Evolutionary conservation across 176 grass and related monocot genomes (phyloP).

Genomic region (Elymus sibiricus): DNA sequence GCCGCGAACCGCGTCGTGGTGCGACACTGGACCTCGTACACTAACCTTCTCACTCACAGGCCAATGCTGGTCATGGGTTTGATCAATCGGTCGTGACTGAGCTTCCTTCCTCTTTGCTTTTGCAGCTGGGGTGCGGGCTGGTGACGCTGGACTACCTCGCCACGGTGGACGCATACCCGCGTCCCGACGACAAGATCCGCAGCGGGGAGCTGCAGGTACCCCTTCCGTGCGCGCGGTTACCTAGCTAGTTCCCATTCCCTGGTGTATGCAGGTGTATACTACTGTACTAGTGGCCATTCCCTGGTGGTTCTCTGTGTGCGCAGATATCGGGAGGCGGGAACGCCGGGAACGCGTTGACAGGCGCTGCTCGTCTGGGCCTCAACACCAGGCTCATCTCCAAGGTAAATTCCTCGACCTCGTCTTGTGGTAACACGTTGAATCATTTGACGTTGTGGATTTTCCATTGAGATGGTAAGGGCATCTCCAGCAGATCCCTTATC

Average conservation of each 20-base stretch:
- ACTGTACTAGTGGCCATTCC: neutral
- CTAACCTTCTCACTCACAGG: neutral
- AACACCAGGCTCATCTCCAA: constrained; percentile 49
- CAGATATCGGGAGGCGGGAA: constrained; percentile 53
- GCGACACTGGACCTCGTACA: neutral
- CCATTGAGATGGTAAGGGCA: neutral
- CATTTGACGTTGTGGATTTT: neutral
- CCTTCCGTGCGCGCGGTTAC: too few species aligned
- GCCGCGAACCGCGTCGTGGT: constrained; percentile 22
- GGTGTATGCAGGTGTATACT: too few species aligned
- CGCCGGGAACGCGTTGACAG: constrained; percentile 45
- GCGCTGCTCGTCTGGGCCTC: constrained; percentile 42
- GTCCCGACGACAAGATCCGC: constrained; percentile 57
- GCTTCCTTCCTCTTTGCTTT: neutral
- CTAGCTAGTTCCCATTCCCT: neutral
- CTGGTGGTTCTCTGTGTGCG: neutral
- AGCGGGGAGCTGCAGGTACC: constrained; percentile 40
- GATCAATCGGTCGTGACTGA: neutral
- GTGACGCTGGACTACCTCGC: constrained; percentile 51
- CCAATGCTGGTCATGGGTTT: neutral
- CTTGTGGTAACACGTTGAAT: neutral
- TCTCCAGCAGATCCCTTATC: too few species aligned
- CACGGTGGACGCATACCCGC: constrained; percentile 44
- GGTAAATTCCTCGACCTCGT: neutral
- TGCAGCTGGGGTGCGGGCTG: constrained; percentile 51